These are phyloP conservation scores for Atkinsonella hypoxylon DNA, from an alignment of 2,329 filamentous ascomycete species.

Conservation along the genomic window DNA sequence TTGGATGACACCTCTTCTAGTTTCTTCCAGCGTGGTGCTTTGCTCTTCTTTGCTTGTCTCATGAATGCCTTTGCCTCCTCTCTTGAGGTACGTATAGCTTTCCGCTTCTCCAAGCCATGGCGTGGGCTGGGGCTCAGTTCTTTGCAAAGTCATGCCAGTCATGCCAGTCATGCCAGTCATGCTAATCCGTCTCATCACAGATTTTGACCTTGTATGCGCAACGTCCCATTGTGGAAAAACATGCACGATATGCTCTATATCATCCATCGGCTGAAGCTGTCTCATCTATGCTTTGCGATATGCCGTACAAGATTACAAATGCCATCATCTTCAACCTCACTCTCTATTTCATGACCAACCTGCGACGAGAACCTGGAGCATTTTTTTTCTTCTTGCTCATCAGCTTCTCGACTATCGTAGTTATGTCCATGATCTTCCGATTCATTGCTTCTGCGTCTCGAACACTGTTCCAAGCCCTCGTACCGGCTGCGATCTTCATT, in stretches of 20 bases:
- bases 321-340: slow-evolving; percentile 64
- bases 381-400: slow-evolving; percentile 84
- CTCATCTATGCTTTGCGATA: slow-evolving; percentile 72
- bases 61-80: slow-evolving; percentile 76
- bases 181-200: slow-evolving; percentile 18
- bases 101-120: too few relatives aligned
- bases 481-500: slow-evolving; percentile 48
- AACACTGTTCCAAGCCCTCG: slow-evolving; percentile 53
- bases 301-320: slow-evolving; percentile 69
- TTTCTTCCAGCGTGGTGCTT: slow-evolving; percentile 67
- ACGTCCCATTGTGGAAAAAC: slow-evolving; percentile 86
- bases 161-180: too few relatives aligned
- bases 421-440: slow-evolving; percentile 81
- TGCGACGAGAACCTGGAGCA: slow-evolving; percentile 58
- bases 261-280: slow-evolving; percentile 84
- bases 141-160: too few relatives aligned
- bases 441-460: slow-evolving; percentile 67
- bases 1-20: slow-evolving; percentile 50
- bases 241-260: slow-evolving; percentile 74
- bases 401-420: slow-evolving; percentile 58
- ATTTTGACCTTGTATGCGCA: slow-evolving; percentile 80
- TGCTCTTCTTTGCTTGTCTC: slow-evolving; percentile 79
- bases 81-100: slow-evolving; percentile 43
- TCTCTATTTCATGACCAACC: slow-evolving; percentile 79
- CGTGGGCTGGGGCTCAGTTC: too few relatives aligned